A percentile compares a stretch with the other conserved stretches of the same genome.
Evolutionary conservation across 2,329 filamentous ascomycete species (phyloP).

Genomic region (Periglandula ipomoeae): DNA sequence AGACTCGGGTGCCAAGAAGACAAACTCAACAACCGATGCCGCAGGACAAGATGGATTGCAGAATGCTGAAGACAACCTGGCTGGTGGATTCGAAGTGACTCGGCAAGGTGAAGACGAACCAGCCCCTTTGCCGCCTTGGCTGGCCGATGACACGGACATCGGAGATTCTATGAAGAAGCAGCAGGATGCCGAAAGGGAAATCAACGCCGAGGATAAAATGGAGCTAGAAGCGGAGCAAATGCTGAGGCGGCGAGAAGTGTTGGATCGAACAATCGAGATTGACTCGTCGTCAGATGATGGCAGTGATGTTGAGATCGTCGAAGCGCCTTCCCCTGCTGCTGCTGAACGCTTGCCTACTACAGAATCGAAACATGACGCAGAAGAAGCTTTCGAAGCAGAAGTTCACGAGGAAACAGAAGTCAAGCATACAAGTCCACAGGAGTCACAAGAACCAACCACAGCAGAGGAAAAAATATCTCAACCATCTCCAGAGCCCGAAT

Average conservation of each 20-base stretch:
- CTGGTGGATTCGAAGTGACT: conserved; percentile 58
- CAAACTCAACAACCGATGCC: conserved; percentile 14
- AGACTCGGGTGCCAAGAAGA: conserved; percentile 20
- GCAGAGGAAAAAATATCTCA: conserved; percentile 25
- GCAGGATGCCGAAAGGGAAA: conserved; percentile 45
- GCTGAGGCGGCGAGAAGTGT: conserved; percentile 30
- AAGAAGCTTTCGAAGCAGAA: background rate
- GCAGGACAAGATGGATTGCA: conserved; percentile 13
- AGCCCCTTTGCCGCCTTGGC: conserved; percentile 68
- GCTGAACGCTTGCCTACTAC: background rate
- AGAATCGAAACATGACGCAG: conserved; percentile 9
- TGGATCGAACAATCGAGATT: conserved; percentile 50
- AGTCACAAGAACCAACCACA: conserved; percentile 21
- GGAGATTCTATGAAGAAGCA: conserved; percentile 52
- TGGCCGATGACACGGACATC: conserved; percentile 56
- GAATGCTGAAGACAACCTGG: conserved; percentile 37
- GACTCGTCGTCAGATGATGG: conserved; percentile 51
- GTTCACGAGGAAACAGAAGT: background rate
- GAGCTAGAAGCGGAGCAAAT: conserved; percentile 47
- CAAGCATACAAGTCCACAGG: background rate
- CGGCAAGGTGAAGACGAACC: conserved; percentile 31
- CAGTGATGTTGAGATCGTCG: conserved; percentile 49
- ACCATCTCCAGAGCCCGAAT: conserved; percentile 1
- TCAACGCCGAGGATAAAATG: conserved; percentile 55
- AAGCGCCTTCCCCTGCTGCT: conserved; percentile 30